Evolutionary conservation across 2,329 filamentous ascomycete genomes (phyloP).

Genomic region (Pseudogymnoascus sp.): DNA sequence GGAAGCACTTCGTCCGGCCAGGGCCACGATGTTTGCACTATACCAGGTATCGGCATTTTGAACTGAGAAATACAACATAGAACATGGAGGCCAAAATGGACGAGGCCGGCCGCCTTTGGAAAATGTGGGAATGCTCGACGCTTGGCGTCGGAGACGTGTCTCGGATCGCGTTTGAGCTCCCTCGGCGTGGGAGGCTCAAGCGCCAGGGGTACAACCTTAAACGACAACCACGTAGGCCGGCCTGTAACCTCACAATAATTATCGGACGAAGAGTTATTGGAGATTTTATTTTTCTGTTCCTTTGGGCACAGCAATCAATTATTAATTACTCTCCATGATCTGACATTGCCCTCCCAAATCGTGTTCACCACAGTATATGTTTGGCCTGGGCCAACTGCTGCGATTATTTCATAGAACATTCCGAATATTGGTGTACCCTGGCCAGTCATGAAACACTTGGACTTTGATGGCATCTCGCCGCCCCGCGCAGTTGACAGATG

Average conservation of each 20-base stretch:
- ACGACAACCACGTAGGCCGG: neutral
- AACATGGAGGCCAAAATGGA: slow-evolving; percentile 1
- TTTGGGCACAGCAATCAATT: neutral
- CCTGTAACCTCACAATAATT: neutral
- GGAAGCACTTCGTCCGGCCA: slow-evolving; percentile 7
- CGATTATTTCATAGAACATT: neutral
- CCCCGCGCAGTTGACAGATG: neutral
- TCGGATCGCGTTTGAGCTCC: slow-evolving; percentile 41
- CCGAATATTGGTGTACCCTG: neutral
- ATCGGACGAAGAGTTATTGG: slow-evolving; percentile 3
- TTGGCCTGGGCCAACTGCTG: neutral
- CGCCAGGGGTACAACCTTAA: slow-evolving; percentile 8
- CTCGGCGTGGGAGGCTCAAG: neutral
- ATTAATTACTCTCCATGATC: neutral
- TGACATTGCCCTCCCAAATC: neutral
- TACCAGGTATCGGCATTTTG: slow-evolving; percentile 6
- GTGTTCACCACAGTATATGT: neutral
- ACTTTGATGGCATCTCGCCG: neutral
- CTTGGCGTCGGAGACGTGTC: slow-evolving; percentile 42
- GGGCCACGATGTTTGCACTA: neutral
- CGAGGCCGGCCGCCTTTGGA: neutral
- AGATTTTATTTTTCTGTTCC: neutral
- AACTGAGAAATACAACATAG: neutral
- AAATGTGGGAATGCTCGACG: slow-evolving; percentile 8
- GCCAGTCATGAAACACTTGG: slow-evolving; percentile 2